phyloP scores from a whole-genome alignment of 352 stramenopile genomes.

The Phytophthora pinifolia region DNA sequence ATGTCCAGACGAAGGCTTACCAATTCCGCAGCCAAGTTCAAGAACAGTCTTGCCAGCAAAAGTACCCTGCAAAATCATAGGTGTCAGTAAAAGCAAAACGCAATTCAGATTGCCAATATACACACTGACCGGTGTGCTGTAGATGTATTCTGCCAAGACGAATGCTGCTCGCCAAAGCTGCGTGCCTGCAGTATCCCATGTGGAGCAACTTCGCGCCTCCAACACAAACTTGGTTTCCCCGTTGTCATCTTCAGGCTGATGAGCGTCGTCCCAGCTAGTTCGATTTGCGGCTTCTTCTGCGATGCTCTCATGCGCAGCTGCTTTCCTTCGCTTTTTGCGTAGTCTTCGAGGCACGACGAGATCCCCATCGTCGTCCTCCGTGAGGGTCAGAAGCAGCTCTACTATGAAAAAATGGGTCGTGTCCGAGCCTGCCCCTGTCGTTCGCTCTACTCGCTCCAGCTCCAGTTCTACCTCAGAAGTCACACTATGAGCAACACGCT shows the following conservation, averaged over 20 bases:
- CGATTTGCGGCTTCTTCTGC: background rate
- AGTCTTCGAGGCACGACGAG: constrained; percentile 26
- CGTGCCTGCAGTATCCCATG: constrained; percentile 39
- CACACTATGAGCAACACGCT: constrained; percentile 9
- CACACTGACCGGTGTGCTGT: constrained; percentile 20
- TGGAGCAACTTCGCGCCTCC: constrained; percentile 18
- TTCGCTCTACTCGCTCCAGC: constrained; percentile 7
- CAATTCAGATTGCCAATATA: constrained; percentile 5
- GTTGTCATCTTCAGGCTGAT: background rate
- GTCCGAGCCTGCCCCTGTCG: background rate
- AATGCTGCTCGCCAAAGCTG: constrained; percentile 62
- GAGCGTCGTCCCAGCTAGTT: background rate
- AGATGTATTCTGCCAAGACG: constrained; percentile 54
- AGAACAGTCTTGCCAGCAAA: constrained; percentile 40
- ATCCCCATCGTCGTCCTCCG: constrained; percentile 29
- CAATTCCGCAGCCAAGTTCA: constrained; percentile 59
- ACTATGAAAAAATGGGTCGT: constrained; percentile 5
- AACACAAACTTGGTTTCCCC: constrained; percentile 22
- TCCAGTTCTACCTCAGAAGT: constrained; percentile 27
- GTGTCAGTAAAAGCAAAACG: too few relatives aligned
- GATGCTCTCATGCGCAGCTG: background rate
- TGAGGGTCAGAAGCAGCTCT: constrained; percentile 4
- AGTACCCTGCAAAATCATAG: constrained; percentile 16
- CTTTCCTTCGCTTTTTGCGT: constrained; percentile 13
- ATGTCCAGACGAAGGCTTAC: constrained; percentile 19